A percentile compares a stretch with the other conserved stretches of the same genome.
Conservation (phyloP, 1,139 yeast species). For the Debaryomycetaceae sp. region DNA sequence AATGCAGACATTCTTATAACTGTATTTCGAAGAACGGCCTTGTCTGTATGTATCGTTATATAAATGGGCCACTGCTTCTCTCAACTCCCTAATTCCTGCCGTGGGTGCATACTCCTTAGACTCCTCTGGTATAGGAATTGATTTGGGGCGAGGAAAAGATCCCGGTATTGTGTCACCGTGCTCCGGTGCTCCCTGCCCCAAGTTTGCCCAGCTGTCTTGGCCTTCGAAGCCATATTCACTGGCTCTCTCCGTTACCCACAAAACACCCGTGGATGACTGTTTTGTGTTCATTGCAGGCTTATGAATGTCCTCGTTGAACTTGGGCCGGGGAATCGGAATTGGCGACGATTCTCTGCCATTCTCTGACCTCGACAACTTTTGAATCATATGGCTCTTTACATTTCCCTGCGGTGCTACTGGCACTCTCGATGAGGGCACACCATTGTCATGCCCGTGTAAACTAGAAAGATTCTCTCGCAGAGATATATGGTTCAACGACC, state of each 20-base stretch:
- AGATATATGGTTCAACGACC: not conserved
- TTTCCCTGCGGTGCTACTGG: constrained; percentile 10
- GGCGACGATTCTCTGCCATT: constrained; percentile 44
- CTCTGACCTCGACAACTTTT: constrained; percentile 30
- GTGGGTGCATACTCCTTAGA: constrained; percentile 65
- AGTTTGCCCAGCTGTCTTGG: constrained; percentile 55
- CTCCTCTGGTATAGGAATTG: constrained; percentile 49
- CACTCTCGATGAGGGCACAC: constrained; percentile 15
- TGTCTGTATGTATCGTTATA: constrained; percentile 58
- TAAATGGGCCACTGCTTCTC: constrained; percentile 61
- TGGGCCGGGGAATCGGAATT: constrained; percentile 51
- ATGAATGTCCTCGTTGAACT: constrained; percentile 42
- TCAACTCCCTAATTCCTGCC: constrained; percentile 54
- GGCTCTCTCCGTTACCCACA: constrained; percentile 70
- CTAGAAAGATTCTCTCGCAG: constrained; percentile 14
- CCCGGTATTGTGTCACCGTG: constrained; percentile 63
- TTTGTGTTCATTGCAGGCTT: constrained; percentile 62
- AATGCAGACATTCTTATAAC: constrained; percentile 63
- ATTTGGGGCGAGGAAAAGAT: constrained; percentile 54
- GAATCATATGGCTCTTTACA: constrained; percentile 19
- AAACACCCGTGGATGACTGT: constrained; percentile 65
- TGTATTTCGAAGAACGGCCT: constrained; percentile 50
- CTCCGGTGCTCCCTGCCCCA: constrained; percentile 73
- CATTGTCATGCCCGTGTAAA: constrained; percentile 10
- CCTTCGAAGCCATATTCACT: constrained; percentile 54